Evolutionary conservation across 2,329 filamentous ascomycete genomes (phyloP).

Genomic region (Paecilomyces fulvus): DNA sequence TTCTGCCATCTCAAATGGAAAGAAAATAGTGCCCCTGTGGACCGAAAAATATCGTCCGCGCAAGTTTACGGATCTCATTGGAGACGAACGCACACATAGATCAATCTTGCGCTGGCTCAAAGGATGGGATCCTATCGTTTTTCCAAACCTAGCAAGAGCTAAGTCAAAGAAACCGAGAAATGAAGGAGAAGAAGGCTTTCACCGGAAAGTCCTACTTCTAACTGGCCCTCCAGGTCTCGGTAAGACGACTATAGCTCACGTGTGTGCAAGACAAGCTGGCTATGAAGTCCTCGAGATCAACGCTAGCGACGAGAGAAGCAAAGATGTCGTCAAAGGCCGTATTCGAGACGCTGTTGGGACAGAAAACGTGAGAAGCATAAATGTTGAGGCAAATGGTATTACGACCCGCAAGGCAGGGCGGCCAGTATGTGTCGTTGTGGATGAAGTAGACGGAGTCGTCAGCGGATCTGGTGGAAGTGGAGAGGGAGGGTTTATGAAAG

Average conservation of each 20-base stretch:
- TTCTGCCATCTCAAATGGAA: constrained; percentile 13
- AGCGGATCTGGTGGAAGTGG: constrained; percentile 66
- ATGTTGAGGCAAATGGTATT: constrained; percentile 37
- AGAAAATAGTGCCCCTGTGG: constrained; percentile 55
- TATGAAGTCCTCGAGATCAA: constrained; percentile 98
- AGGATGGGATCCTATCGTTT: constrained; percentile 86
- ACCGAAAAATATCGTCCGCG: constrained; percentile 94
- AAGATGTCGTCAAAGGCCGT: constrained; percentile 78
- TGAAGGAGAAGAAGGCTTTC: constrained; percentile 61
- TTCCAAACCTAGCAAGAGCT: constrained; percentile 62
- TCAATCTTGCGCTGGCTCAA: constrained; percentile 90
- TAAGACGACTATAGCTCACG: constrained; percentile 93
- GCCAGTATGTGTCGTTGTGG: constrained; percentile 87
- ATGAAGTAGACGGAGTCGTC: constrained; percentile 93
- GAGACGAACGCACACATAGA: constrained; percentile 88
- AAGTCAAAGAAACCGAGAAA: constrained; percentile 44
- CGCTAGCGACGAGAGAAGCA: constrained; percentile 88
- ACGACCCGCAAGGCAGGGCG: constrained; percentile 63
- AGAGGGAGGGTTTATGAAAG: constrained; percentile 92
- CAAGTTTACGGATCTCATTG: constrained; percentile 86
- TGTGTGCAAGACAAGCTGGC: constrained; percentile 88
- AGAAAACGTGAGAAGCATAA: constrained; percentile 73
- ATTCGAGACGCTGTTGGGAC: constrained; percentile 90
- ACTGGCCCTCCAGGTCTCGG: constrained; percentile 88
- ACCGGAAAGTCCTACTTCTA: constrained; percentile 80